Evolutionary conservation across 1,284 basidiomycete species (phyloP).

Genomic region (Ustilago lituana): DNA sequence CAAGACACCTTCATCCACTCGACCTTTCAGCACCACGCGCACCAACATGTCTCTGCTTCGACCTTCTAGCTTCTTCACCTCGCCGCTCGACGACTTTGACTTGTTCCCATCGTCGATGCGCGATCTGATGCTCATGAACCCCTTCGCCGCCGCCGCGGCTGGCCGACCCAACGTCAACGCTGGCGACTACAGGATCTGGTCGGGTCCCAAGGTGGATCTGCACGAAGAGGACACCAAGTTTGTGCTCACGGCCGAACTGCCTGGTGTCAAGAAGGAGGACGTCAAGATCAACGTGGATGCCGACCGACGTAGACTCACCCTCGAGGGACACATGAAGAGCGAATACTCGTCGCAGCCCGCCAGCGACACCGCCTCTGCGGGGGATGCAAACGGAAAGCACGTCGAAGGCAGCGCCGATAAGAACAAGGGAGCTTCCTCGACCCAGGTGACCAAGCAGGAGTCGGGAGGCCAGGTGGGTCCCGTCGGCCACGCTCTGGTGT

Average conservation of each 20-base stretch:
- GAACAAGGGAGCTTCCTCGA: slow-evolving; percentile 9
- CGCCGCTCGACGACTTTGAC: slow-evolving; percentile 45
- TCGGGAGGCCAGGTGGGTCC: slow-evolving; percentile 17
- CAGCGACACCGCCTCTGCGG: not conserved
- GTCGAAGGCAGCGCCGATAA: slow-evolving; percentile 3
- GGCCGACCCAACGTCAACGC: slow-evolving; percentile 28
- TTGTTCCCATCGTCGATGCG: slow-evolving; percentile 35
- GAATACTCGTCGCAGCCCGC: slow-evolving; percentile 36
- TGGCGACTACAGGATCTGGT: slow-evolving; percentile 39
- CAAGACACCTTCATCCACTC: not conserved
- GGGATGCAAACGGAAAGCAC: too few species aligned
- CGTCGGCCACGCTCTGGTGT: slow-evolving; percentile 41
- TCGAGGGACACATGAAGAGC: slow-evolving; percentile 47
- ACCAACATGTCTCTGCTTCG: slow-evolving; percentile 45
- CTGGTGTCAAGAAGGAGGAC: slow-evolving; percentile 54
- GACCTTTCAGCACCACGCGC: slow-evolving; percentile 14
- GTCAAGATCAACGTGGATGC: slow-evolving; percentile 50
- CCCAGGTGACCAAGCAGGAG: slow-evolving; percentile 39
- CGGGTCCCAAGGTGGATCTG: slow-evolving; percentile 45
- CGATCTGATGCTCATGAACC: slow-evolving; percentile 31
- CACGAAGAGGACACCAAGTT: slow-evolving; percentile 47
- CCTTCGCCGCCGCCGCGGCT: slow-evolving; percentile 19
- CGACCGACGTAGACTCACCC: slow-evolving; percentile 44
- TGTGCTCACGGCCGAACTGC: slow-evolving; percentile 47
- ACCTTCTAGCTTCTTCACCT: slow-evolving; percentile 33